These are phyloP conservation scores for Neofusicoccum umdonicola DNA, from an alignment of 2,329 filamentous ascomycete genomes.

Conservation along the genomic window DNA sequence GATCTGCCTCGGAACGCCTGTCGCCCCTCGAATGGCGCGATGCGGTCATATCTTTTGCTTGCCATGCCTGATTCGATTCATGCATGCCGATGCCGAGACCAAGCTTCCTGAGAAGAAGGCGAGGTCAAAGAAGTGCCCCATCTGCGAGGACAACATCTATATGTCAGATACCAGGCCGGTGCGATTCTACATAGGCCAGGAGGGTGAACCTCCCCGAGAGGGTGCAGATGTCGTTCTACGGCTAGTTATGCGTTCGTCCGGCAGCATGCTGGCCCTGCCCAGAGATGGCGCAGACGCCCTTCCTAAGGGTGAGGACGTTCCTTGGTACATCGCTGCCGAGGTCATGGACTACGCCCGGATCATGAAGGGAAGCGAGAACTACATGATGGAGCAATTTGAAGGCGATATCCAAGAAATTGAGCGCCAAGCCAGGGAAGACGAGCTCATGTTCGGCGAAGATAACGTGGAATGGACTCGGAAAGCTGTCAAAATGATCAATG, in stretches of 20 bases:
- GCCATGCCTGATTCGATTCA: constrained; percentile 89
- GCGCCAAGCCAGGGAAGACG: constrained; percentile 80
- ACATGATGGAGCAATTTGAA: constrained; percentile 80
- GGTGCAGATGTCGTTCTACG: constrained; percentile 88
- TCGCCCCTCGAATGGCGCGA: constrained; percentile 92
- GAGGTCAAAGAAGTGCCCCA: constrained; percentile 91
- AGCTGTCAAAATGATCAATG: constrained; percentile 70
- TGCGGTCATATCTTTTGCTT: constrained; percentile 98
- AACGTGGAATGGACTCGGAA: constrained; percentile 82
- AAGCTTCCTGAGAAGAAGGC: constrained; percentile 64
- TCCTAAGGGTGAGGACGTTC: constrained; percentile 70
- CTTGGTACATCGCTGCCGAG: constrained; percentile 93
- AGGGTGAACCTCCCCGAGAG: constrained; percentile 73
- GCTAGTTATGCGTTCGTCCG: constrained; percentile 75
- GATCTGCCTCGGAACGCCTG: constrained; percentile 89
- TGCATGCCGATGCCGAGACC: constrained; percentile 76
- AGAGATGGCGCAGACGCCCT: constrained; percentile 74
- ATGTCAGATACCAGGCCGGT: constrained; percentile 87
- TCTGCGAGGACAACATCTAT: constrained; percentile 92
- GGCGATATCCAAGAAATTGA: constrained; percentile 72
- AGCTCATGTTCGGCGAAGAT: constrained; percentile 87
- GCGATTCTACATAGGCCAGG: constrained; percentile 86
- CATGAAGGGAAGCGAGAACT: constrained; percentile 89
- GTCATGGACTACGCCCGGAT: constrained; percentile 92
- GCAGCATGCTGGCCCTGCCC: constrained; percentile 83